Evolutionary conservation across 148 eudicot species (phyloP), one percentile per base, ranked within the genome.

Genomic region (Rhododendron williamsianum): DNA sequence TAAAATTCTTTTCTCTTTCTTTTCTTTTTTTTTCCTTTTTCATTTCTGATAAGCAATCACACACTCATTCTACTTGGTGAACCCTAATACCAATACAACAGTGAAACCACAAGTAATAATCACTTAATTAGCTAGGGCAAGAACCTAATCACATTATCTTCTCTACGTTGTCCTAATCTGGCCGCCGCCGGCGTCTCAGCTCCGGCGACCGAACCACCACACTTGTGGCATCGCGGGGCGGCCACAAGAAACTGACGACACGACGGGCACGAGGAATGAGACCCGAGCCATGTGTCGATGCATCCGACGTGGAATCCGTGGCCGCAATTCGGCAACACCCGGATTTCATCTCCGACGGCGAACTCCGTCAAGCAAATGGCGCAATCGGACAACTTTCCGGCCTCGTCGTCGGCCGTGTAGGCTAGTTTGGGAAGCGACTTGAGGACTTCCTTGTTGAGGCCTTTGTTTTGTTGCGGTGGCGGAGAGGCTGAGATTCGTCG

Each of bases 251-350:
- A 89, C 91, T 93, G 93, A 1, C 98, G 92, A 45, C 98, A 95
- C 21, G 95, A 93, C 12, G 98, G 98, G 48, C 98, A 95, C 0
- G 95, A 93, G 0, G 95, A 92, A 90, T 93, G 98, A 38, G 96
- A 91, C 58, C 90, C 94, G 8, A 95, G 92, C 98, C 98, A 95
- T 79, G 91, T 93, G 88, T 95, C 98, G 16, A 95, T 89, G 85
- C 96, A 95, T 11, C 76, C 76, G 9, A 93, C 92, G 81, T 95
- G 96, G 85, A 94, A 95, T 1, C 92, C 94, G 41, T 95, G 98
- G 1, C 97, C 95, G 85, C 98, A 95, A 91, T 89, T 93, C 2
- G 98, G 98, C 35, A 95, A 60, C n/a, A 94, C 89, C 19, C 97
- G 87, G 80, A 95, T 80, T 82, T 92, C 93, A 3, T 95, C 98